Evolutionary conservation across 805 yeast genomes (phyloP), one percentile per base, ranked within the genome.

Genomic region (Ogataea naganishii): DNA sequence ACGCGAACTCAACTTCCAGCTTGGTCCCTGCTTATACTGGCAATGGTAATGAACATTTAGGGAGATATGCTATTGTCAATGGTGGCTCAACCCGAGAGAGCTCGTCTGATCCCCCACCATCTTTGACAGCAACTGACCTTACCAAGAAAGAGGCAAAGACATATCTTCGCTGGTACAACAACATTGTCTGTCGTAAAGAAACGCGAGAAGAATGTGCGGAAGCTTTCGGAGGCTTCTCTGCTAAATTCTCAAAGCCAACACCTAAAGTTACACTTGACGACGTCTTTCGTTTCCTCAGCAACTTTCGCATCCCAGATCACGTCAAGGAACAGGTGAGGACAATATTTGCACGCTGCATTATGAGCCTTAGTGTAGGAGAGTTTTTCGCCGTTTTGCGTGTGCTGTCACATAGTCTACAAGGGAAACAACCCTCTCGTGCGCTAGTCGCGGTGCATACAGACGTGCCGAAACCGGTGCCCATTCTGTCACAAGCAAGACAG

Each of bases 141-240:
- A 70, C 95, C 0, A 66, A 67, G 13, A 81, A 80, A 33, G 98
- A 89, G 53, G 70, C 75, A 9, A 74, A 79, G 44, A 81, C 96
- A 1, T 89, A 89, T 53, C 71, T 89, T 42, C 64, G 96, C 40
- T 89, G 98, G 98, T 89, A 88, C 53, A 80, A 85, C 41, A 88
- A 84, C 46, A 73, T 89, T 19, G 68, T 81, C 21, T 66, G 81
- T 26, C 69, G 88, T 31, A 80, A 80, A 38, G 75, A 76, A 22
- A 67, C 76, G 24, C 66, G 77, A 36, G 41, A n/a, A n/a, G n/a
- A n/a, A n/a, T n/a, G n/a, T n/a, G n/a, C n/a, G n/a, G n/a, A n/a
- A n/a, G n/a, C n/a, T n/a, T n/a, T n/a, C n/a, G n/a, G n/a, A n/a
- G n/a, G n/a, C n/a, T n/a, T n/a, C n/a, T n/a, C n/a, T n/a, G n/a